A percentile compares a stretch with the other conserved stretches of the same genome.
Conservation (phyloP, 1,284 basidiomycete genomes). For the Veloboletus limbatus region DNA sequence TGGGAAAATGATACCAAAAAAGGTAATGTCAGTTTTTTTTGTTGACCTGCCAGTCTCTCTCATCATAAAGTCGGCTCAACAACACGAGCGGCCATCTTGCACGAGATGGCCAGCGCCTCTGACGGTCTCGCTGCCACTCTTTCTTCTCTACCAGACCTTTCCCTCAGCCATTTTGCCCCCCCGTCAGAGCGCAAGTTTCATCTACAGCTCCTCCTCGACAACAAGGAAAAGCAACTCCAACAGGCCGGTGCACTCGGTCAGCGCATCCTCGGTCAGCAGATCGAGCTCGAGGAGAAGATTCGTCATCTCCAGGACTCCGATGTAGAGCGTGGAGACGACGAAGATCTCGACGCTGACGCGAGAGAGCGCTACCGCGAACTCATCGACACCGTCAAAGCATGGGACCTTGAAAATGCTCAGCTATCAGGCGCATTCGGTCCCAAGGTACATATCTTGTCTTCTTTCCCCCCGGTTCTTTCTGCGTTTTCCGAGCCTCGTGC, state of each 20-base stretch:
- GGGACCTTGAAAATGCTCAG: conserved; percentile 83
- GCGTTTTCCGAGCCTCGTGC: conserved; percentile 23
- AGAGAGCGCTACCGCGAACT: conserved; percentile 74
- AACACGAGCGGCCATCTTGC: conserved; percentile 12
- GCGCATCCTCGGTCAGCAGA: conserved; percentile 86
- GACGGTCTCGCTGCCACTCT: conserved; percentile 27
- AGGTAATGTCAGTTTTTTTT: too few relatives aligned
- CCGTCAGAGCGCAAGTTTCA: conserved; percentile 68
- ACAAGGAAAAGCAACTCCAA: conserved; percentile 87
- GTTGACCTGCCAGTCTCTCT: too few relatives aligned
- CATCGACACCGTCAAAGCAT: conserved; percentile 69
- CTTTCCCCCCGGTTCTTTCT: not conserved
- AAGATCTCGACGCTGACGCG: conserved; percentile 61
- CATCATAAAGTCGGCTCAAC: conserved; percentile 7
- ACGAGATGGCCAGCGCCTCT: conserved; percentile 33
- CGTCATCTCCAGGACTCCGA: conserved; percentile 72
- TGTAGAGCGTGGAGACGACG: conserved; percentile 57
- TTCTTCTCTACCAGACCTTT: conserved; percentile 24
- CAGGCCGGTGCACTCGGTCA: conserved; percentile 89
- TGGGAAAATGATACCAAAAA: conserved; percentile 22
- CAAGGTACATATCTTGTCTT: conserved; percentile 48
- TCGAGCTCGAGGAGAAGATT: conserved; percentile 86
- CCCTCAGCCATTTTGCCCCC: conserved; percentile 40
- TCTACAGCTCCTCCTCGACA: conserved; percentile 79
- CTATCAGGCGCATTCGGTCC: conserved; percentile 69